Evolutionary conservation across 352 stramenopile genomes (phyloP).

Genomic region (Phytophthora vignae): DNA sequence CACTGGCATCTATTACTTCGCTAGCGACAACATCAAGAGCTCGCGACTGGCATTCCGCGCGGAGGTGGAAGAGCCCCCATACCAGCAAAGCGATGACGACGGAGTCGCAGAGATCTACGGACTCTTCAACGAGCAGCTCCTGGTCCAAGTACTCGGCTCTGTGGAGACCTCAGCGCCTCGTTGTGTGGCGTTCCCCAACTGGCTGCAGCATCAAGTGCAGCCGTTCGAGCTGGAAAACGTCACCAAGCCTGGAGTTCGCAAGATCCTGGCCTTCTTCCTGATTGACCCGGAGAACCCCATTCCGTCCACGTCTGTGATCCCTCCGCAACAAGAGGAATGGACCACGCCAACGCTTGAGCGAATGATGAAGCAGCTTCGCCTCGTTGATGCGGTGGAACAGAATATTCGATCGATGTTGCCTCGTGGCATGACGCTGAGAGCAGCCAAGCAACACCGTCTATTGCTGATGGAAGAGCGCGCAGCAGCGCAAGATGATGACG

Average conservation of each 20-base stretch:
- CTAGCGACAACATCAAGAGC: not conserved
- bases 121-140: constrained; percentile 26
- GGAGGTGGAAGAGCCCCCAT: constrained; percentile 28
- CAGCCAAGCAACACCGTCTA: constrained; percentile 30
- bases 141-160: constrained; percentile 41
- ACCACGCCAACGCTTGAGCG: constrained; percentile 6
- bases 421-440: constrained; percentile 32
- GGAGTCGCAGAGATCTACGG: constrained; percentile 42
- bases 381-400: constrained; percentile 23
- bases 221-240: constrained; percentile 52
- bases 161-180: constrained; percentile 34
- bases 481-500: constrained; percentile 6
- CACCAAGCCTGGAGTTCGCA: constrained; percentile 41
- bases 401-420: constrained; percentile 27
- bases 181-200: constrained; percentile 54
- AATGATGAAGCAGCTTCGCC: constrained; percentile 1
- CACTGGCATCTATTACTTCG: constrained; percentile 64
- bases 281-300: constrained; percentile 42
- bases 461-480: constrained; percentile 41
- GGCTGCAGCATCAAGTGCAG: constrained; percentile 53
- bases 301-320: constrained; percentile 48
- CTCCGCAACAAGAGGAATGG: constrained; percentile 51
- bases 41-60: not conserved
- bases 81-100: constrained; percentile 41
- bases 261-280: constrained; percentile 64